A percentile compares a stretch with the other conserved stretches of the same genome.
Conservation (phyloP, 257 asterid species). For the Mentha longifolia region DNA sequence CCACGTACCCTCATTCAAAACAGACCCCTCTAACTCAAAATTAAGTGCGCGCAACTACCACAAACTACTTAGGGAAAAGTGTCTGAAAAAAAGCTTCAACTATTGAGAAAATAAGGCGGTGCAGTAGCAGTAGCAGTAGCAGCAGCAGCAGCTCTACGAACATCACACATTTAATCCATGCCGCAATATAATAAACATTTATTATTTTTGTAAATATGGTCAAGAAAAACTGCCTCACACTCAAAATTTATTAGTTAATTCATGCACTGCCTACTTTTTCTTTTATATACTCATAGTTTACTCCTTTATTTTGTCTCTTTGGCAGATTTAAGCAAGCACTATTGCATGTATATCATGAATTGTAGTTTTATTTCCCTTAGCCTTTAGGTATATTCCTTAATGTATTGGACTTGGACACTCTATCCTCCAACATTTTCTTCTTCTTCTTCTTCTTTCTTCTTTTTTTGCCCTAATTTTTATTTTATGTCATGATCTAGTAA, state of each 20-base stretch:
- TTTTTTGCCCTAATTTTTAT: no score
- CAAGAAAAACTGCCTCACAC: neutral
- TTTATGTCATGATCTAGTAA: no score
- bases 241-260: neutral
- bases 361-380: neutral
- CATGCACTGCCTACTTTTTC: neutral
- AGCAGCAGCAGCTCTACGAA: no score
- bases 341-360: neutral
- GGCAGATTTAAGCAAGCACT: neutral
- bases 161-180: neutral
- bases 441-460: no score
- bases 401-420: neutral
- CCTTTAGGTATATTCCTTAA: neutral
- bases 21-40: neutral
- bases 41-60: conserved; percentile 39
- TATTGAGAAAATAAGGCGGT: neutral
- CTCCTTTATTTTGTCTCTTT: neutral
- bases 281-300: neutral
- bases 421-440: no score
- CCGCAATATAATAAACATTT: neutral
- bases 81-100: neutral
- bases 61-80: conserved; percentile 10
- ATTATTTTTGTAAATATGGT: neutral
- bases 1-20: neutral
- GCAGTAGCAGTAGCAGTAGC: neutral